A percentile compares a stretch with the other conserved stretches of the same genome.
These are phyloP conservation scores for Olyra latifolia DNA, from an alignment of 176 grass and related monocot species.

Conservation along the genomic window DNA sequence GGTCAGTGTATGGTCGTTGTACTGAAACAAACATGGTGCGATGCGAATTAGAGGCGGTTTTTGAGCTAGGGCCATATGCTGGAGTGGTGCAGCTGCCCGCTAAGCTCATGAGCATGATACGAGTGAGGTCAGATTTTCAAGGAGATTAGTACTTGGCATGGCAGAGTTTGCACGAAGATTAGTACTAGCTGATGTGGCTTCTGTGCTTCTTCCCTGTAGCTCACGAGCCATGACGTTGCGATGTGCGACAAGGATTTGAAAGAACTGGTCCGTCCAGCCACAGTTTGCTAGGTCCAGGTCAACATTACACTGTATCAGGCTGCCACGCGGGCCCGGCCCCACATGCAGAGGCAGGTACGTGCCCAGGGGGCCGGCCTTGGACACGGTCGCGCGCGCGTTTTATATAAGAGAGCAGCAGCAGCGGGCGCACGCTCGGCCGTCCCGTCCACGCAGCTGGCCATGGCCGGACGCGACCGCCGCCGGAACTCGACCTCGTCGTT, in stretches of 20 bases:
- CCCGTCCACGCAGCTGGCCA: background rate
- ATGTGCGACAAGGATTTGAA: background rate
- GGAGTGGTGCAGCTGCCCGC: background rate
- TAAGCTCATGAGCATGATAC: background rate
- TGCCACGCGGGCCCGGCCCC: background rate
- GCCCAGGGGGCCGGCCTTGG: background rate
- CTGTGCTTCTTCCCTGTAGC: background rate
- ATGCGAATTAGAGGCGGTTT: too few relatives aligned
- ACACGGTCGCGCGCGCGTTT: conserved; percentile 17
- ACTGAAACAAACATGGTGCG: background rate
- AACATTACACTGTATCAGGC: background rate
- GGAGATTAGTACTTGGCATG: background rate
- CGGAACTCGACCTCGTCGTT: conserved; percentile 14
- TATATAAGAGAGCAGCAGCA: background rate
- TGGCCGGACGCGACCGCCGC: conserved; percentile 37
- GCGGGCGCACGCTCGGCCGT: background rate
- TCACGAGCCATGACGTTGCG: background rate
- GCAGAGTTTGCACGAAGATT: background rate
- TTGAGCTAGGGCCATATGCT: background rate
- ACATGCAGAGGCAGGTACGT: background rate
- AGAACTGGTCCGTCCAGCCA: background rate
- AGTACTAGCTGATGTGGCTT: background rate
- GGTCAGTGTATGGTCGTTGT: background rate
- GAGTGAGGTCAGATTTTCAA: too few relatives aligned
- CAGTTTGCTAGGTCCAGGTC: background rate